Evolutionary conservation across 2,329 filamentous ascomycete genomes (phyloP).

Genomic region (Cercospora sp.): DNA sequence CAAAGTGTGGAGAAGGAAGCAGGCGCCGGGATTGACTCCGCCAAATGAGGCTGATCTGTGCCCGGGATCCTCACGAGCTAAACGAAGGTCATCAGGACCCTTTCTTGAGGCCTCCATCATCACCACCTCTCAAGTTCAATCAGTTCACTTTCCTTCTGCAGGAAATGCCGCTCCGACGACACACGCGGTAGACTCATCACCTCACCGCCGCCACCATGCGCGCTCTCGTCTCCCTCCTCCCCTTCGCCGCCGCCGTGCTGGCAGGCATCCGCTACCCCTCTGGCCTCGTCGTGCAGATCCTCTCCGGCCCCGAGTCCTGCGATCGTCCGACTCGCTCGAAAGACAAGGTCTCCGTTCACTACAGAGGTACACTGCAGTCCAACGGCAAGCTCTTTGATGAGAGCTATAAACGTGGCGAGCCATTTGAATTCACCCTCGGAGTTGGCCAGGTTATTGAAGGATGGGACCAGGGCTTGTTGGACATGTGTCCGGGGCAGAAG

Average conservation of each 20-base stretch:
- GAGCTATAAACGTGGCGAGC: constrained; percentile 72
- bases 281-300: constrained; percentile 44
- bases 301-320: constrained; percentile 44
- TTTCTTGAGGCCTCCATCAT: not conserved
- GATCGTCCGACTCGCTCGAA: constrained; percentile 48
- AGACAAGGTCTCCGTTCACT: constrained; percentile 51
- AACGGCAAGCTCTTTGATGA: constrained; percentile 82
- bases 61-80: not conserved
- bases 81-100: constrained; percentile 7
- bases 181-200: constrained; percentile 14
- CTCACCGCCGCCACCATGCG: constrained; percentile 24
- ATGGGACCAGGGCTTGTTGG: constrained; percentile 86
- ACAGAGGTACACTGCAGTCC: constrained; percentile 50
- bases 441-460: constrained; percentile 84
- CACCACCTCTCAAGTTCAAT: not conserved
- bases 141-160: not conserved
- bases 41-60: constrained; percentile 6
- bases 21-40: not conserved
- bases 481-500: constrained; percentile 97
- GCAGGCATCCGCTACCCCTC: constrained; percentile 21
- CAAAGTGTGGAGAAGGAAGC: not conserved
- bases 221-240: constrained; percentile 25
- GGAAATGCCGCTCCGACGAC: constrained; percentile 1
- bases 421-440: constrained; percentile 79
- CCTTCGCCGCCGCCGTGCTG: constrained; percentile 15